Percentiles rank a stretch among this genome's conserved stretches.
Conservation (phyloP, 2,329 filamentous ascomycete species). For the Aspergillus sp. region DNA sequence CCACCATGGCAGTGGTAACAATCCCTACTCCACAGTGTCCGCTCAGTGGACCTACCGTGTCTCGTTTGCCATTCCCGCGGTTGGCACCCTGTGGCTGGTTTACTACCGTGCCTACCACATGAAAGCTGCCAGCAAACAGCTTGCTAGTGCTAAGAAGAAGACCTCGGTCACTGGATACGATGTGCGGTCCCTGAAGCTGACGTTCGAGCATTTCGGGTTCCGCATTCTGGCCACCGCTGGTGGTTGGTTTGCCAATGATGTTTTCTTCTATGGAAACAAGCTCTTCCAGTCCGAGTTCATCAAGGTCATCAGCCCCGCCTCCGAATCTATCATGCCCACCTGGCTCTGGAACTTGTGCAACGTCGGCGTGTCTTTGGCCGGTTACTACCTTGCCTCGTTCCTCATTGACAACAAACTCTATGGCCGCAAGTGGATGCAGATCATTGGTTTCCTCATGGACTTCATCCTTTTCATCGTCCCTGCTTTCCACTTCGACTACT, state of each 20-base stretch:
- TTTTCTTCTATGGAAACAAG: conserved; percentile 99
- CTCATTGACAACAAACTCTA: conserved; percentile 96
- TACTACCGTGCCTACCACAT: conserved; percentile 97
- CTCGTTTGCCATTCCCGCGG: conserved; percentile 85
- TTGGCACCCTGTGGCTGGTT: conserved; percentile 89
- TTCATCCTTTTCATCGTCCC: conserved; percentile 93
- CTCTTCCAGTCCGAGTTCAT: conserved; percentile 94
- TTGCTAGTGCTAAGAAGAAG: conserved; percentile 81
- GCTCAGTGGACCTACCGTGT: conserved; percentile 90
- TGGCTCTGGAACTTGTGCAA: conserved; percentile 96
- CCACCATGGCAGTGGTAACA: conserved; percentile 72
- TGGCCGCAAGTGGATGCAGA: conserved; percentile 94
- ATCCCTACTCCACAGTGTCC: conserved; percentile 74
- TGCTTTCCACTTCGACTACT: conserved; percentile 84
- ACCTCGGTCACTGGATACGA: conserved; percentile 89
- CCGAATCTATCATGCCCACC: conserved; percentile 72
- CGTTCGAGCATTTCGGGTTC: conserved; percentile 79
- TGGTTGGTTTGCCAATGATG: conserved; percentile 93
- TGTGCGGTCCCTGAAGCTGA: conserved; percentile 73
- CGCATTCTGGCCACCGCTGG: conserved; percentile 83
- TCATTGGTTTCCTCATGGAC: conserved; percentile 86
- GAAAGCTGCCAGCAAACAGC: conserved; percentile 80
- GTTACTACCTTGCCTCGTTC: conserved; percentile 88
- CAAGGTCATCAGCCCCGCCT: conserved; percentile 68
- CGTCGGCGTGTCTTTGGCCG: conserved; percentile 77